Base-by-base conservation (phyloP, 129 eudicot species). In the Tanacetum coccineum region DNA sequence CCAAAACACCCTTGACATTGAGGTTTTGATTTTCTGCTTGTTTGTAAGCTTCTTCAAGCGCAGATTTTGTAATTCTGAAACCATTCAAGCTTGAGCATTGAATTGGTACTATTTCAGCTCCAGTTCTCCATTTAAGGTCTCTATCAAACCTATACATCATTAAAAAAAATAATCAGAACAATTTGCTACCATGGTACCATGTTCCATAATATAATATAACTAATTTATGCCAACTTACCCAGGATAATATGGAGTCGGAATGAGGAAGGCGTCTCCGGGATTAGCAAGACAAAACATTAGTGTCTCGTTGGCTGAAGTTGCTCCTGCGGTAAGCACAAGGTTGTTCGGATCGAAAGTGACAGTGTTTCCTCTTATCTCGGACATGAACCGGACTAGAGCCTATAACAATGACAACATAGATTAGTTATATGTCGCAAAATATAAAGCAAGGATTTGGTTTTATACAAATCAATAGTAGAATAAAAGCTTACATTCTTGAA, bases 41-140 rank as follows among this genome's bases (percentile, higher is more conserved):
- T 54, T 79, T 76, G 77, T 84, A 89, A 25, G 99, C 95, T 48
- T 94, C 85, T 65, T 89, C 95, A 2, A 94, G 77, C 19, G 95
- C 88, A 0, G 92, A 69, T 73, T 83, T 84, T 22, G 96, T 94
- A 53, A 94, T 89, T 70, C 66, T 63, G 90, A 86, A 94, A 46
- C 84, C 84, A 58, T 89, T 87, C 18, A 87, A 72, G 84, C 99
- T 94, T n/a, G 75, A 68, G 64, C 99, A 94, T 0, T 94, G 87
- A 22, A 94, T 89, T 11, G 99, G 99, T 21, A 94, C 95, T 19
- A 94, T 89, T 74, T 89, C 97, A 1, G 79, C 93, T 50, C 97
- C 90, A 1, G 99, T 94, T 79, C 99, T 71, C 99, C 96, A 89
- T 67, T 93, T 93, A 50, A 94, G 95, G 76, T 94, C 99, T 74